phyloP scores from a whole-genome alignment of 805 yeast species.

The Barnettozyma vustinii region DNA sequence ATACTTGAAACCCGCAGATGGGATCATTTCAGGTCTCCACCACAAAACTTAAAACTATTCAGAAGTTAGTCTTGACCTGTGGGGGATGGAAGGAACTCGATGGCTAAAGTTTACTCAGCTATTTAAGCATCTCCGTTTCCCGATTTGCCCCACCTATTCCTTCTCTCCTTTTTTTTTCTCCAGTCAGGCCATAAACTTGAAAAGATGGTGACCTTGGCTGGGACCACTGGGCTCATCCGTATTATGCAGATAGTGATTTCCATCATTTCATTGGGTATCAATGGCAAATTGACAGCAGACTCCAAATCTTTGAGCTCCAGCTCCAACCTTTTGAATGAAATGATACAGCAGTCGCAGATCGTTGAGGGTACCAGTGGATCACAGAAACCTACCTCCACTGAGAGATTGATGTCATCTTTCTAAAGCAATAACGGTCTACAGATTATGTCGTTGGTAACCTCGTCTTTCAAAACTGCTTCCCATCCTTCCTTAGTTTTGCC shows the following conservation, averaged over 20 bases:
- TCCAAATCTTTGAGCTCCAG: background rate
- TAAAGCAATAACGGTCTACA: background rate
- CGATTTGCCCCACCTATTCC: background rate
- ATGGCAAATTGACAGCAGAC: background rate
- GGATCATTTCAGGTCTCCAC: background rate
- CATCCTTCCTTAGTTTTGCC: background rate
- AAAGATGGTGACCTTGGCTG: background rate
- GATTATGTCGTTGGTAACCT: conserved; percentile 1
- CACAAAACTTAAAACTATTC: too few relatives aligned
- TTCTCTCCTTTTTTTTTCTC: too few relatives aligned
- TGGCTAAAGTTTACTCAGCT: background rate
- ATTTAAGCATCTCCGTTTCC: background rate
- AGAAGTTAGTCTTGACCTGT: too few relatives aligned
- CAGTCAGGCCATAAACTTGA: background rate
- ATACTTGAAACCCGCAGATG: background rate
- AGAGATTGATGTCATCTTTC: background rate
- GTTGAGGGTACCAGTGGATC: background rate
- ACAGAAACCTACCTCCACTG: background rate
- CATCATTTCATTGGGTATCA: background rate
- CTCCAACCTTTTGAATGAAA: background rate
- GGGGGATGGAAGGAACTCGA: background rate
- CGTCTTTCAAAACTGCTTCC: background rate
- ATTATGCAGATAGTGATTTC: background rate
- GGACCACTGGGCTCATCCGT: background rate
- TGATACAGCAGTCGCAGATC: background rate